phyloP scores from a whole-genome alignment of 495 filamentous ascomycete species.

The Pseudoneurospora amorphoporcata region DNA sequence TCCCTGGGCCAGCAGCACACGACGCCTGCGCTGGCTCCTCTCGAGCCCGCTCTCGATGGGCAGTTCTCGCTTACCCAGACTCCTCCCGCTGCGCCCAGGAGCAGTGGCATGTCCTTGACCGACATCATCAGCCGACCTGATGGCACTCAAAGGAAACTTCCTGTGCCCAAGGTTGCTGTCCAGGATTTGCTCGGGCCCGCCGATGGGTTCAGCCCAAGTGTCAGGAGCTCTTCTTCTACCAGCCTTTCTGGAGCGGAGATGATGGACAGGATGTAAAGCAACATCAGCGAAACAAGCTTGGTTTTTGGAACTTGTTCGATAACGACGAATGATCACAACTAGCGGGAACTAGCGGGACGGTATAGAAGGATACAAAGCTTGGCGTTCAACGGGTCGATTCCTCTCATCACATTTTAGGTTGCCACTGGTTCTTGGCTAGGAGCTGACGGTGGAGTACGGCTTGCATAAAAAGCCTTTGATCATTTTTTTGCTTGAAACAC shows the following conservation, averaged over 20 bases:
- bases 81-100: constrained; percentile 29
- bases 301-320: background rate
- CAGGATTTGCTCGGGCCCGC: constrained; percentile 69
- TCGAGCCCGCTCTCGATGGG: constrained; percentile 66
- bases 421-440: background rate
- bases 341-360: constrained; percentile 3
- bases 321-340: background rate
- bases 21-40: constrained; percentile 80
- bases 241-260: constrained; percentile 37
- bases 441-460: background rate
- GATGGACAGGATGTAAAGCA: constrained; percentile 24
- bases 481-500: background rate
- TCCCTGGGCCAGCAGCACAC: constrained; percentile 64
- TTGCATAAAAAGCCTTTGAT: background rate
- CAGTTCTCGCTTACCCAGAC: constrained; percentile 27
- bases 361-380: constrained; percentile 9
- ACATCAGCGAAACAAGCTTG: background rate
- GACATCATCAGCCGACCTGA: constrained; percentile 89
- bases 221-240: constrained; percentile 37
- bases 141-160: constrained; percentile 84
- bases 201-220: constrained; percentile 47
- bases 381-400: background rate
- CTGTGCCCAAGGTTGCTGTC: constrained; percentile 78
- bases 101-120: constrained; percentile 62
- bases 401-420: background rate